Base-by-base conservation (phyloP, 495 filamentous ascomycete genomes). In the Podospora tetraspora region DNA sequence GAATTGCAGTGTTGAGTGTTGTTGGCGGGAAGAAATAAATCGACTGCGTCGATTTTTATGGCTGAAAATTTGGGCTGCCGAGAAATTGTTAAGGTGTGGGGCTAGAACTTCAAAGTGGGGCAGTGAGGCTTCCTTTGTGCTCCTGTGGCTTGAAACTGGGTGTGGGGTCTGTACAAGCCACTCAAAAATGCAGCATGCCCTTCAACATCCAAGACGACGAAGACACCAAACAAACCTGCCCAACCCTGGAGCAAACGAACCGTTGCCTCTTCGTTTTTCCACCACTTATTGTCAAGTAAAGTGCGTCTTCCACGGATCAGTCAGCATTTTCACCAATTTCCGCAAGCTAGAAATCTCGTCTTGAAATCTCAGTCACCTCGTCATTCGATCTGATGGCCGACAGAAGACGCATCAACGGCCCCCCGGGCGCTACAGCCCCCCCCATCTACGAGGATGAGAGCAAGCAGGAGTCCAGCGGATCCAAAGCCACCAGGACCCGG, bases 381-480 rank as follows among this genome's bases (percentile, higher is more conserved):
- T 32, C 29, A 59, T 5, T 52, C 6, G 6, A 52, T 52, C 43
- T 52, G 25, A 94, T 94, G 91, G 83, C 89, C 65, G 95, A 99
- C 77, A 86, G 95, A 78, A 89, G 94, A 80, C 88, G 95, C 69
- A 89, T 97, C 77, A 97, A 97, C 80, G 92, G 91, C 4, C 96
- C 95, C 1, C 81, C 86, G 32, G 89, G 90, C 61, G 88, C 89
- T 58, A 97, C 93, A 23, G 81, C 84, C 34, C 86, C 92, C n/a
- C 89, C 91, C 8, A 79, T 93, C 1, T 97, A 88, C 80, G 80
- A 82, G 52, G 67, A 80, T 66, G 80, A 62, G 73, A 74, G 63
- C 34, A 77, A 75, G 64, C 77, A 77, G 67, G 73, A 78, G 69
- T 71, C 77, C 64, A 80, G 80, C 85, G 74, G 79, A 83, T 70